A percentile compares a stretch with the other conserved stretches of the same genome.
phyloP scores from a whole-genome alignment of 129 eudicot genomes.

The Pittosporum tobira region DNA sequence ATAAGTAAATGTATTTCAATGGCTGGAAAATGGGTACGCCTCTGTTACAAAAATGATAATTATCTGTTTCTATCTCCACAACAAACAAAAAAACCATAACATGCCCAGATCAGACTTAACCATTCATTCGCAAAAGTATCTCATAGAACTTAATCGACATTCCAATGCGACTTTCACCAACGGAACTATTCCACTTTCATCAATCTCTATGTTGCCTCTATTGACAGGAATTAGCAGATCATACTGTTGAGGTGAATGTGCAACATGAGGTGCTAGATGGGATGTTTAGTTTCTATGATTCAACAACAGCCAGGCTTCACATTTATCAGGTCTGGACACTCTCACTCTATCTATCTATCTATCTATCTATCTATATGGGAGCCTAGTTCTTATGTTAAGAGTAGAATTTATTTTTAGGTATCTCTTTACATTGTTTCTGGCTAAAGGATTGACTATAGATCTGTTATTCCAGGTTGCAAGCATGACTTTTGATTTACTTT shows the following conservation, averaged over 20 bases:
- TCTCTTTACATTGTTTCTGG: background rate
- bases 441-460: background rate
- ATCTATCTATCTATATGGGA: too few species aligned
- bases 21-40: too few species aligned
- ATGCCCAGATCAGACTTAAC: too few species aligned
- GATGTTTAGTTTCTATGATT: constrained; percentile 83
- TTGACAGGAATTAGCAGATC: constrained; percentile 81
- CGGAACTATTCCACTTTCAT: background rate
- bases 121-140: too few species aligned
- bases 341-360: background rate
- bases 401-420: too few species aligned
- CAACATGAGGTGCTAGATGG: constrained; percentile 87
- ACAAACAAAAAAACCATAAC: too few species aligned
- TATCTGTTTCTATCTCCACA: background rate
- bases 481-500: constrained; percentile 88
- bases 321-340: constrained; percentile 66
- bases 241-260: constrained; percentile 68
- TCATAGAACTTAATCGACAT: too few species aligned
- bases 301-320: constrained; percentile 52
- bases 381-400: too few species aligned
- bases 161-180: too few species aligned
- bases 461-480: constrained; percentile 77
- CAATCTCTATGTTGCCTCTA: background rate
- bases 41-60: too few species aligned
- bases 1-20: too few species aligned